Base-by-base conservation (phyloP, 2,329 filamentous ascomycete genomes). In the Ophiostoma novo-ulmi region DNA sequence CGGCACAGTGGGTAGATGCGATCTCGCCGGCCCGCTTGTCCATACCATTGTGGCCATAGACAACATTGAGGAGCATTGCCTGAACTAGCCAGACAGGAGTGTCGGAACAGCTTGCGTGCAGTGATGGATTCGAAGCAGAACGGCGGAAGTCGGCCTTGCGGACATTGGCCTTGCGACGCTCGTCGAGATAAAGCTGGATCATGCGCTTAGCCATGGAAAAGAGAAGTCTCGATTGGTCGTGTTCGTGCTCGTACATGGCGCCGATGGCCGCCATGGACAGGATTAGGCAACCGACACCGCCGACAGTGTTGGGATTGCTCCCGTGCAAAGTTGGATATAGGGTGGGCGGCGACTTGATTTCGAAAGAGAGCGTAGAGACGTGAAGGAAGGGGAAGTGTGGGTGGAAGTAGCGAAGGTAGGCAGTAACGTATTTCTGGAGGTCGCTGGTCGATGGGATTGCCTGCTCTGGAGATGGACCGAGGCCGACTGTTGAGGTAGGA, bases 141-240 rank as follows among this genome's bases (percentile, higher is more conserved):
- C 84, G 84, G 69, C 86, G 83, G 73, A 85, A 83, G 76, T 88
- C 85, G 67, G 85, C 85, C 77, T 87, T 87, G 75, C 87, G 84
- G 73, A 96, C 89, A 77, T 96, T 93, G 69, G 91, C 91, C 78
- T 94, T 94, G 74, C 93, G 89, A 71, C 93, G 87, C 79, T 97
- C 93, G 78, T 98, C 94, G 44, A 99, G 86, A 78, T 97, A 97
- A 73, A 94, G 84, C 74, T 94, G 90, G 71, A 98, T 96, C 90
- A 97, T 93, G 81, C 93, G 96, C 83, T 97, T 97, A 67, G 94
- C 92, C 77, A 93, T 90, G 75, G 97, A 92, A 76, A 97, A 97
- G 8, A 99, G 81, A 66, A 96, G 91, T 78, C 90, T 91, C 35
- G 94, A 96, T 70, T 90, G 87, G 38, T 85, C 84, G 71, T 89